Percentiles rank a stretch among this genome's conserved stretches.
Evolutionary conservation across 106 monocot genomes (phyloP).

Genomic region (Dendrobium huoshanense): DNA sequence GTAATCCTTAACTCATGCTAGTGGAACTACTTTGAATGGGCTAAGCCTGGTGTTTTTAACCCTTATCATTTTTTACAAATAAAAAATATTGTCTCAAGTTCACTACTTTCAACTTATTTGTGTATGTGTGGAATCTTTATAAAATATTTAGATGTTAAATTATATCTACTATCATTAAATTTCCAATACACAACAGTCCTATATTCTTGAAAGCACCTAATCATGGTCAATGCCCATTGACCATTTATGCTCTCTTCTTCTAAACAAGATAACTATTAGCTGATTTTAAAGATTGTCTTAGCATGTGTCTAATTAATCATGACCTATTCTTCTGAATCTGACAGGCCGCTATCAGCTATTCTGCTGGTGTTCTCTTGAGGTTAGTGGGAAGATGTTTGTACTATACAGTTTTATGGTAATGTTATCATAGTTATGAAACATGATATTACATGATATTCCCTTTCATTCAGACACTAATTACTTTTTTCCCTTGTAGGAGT

Average conservation of each 20-base stretch:
- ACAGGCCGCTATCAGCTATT: constrained; percentile 90
- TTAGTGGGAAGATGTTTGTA: constrained; percentile 18
- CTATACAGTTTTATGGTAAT: background rate
- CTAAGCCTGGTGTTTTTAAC: too few relatives aligned
- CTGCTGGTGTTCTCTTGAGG: constrained; percentile 79
- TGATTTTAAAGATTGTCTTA: background rate
- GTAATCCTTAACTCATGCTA: too few relatives aligned
- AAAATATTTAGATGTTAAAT: too few relatives aligned
- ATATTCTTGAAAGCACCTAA: too few relatives aligned
- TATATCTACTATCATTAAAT: too few relatives aligned
- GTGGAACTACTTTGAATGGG: too few relatives aligned
- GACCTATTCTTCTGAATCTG: constrained; percentile 9
- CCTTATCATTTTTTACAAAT: too few relatives aligned
- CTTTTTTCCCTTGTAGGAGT: background rate
- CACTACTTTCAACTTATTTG: too few relatives aligned
- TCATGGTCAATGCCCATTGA: background rate
- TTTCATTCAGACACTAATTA: background rate
- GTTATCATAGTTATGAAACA: background rate
- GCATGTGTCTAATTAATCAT: background rate
- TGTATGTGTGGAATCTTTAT: too few relatives aligned
- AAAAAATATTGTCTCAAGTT: too few relatives aligned
- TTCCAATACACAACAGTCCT: too few relatives aligned
- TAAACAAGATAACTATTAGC: background rate
- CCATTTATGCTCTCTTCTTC: background rate
- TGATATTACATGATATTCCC: background rate